Percentiles rank a stretch among this genome's conserved stretches.
Conservation (phyloP, 2,329 filamentous ascomycete species). For the Graphium sp. region DNA sequence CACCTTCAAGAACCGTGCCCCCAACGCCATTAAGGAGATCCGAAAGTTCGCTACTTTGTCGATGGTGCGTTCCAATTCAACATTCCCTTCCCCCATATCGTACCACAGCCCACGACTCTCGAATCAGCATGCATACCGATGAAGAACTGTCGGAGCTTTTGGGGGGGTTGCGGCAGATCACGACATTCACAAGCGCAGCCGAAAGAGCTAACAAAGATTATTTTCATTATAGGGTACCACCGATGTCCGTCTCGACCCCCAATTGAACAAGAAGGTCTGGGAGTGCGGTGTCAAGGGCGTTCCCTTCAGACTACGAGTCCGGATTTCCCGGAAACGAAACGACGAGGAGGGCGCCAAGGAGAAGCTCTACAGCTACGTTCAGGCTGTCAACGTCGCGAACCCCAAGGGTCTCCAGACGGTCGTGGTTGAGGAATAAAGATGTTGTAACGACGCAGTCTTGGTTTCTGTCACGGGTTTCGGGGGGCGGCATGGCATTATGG, state of each 20-base stretch:
- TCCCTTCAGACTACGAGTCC: conserved; percentile 89
- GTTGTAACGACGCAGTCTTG: conserved; percentile 11
- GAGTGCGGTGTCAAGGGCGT: conserved; percentile 98
- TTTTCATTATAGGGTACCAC: conserved; percentile 58
- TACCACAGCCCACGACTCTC: conserved; percentile 1
- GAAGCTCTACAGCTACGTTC: conserved; percentile 99
- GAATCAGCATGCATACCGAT: conserved; percentile 2
- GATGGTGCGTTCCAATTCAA: conserved; percentile 56
- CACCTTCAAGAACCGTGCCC: conserved; percentile 99
- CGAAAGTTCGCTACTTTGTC: conserved; percentile 80
- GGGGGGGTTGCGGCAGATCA: no score
- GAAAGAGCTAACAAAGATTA: conserved; percentile 3
- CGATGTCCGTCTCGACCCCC: conserved; percentile 95
- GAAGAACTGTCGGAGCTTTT: no score
- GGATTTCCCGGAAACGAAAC: conserved; percentile 99
- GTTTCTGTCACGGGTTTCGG: conserved; percentile 20
- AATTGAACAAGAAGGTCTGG: conserved; percentile 99
- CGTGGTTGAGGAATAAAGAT: conserved; percentile 62
- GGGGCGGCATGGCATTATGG: conserved; percentile 26
- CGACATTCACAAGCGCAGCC: conserved; percentile 1
- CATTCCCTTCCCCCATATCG: conserved; percentile 2
- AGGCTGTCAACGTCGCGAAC: conserved; percentile 99
- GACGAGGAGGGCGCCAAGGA: conserved; percentile 99
- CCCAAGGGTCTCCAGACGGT: conserved; percentile 92
- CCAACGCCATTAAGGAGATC: conserved; percentile 99